These are phyloP conservation scores for Phaseolus coccineus DNA, from an alignment of 331 rosid species.

Conservation along the genomic window DNA sequence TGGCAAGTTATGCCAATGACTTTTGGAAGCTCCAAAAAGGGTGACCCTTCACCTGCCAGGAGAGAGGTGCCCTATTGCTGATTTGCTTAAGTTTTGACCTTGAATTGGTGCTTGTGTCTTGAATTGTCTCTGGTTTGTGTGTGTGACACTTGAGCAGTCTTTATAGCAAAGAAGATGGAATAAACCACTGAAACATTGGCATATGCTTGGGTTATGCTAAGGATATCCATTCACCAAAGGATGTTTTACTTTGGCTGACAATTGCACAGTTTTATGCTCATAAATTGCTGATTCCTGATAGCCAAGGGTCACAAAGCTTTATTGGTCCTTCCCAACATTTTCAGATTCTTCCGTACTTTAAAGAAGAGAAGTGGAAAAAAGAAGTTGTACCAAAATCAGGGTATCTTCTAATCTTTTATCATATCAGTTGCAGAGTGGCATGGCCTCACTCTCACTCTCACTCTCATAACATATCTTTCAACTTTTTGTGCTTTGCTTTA, in stretches of 20 bases:
- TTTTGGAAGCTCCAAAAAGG: not conserved
- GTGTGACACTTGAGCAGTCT: slow-evolving; percentile 16
- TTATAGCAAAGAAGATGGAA: slow-evolving; percentile 47
- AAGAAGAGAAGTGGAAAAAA: slow-evolving; percentile 46
- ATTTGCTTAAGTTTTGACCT: slow-evolving; percentile 49
- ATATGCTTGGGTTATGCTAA: slow-evolving; percentile 53
- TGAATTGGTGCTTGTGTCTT: slow-evolving; percentile 17
- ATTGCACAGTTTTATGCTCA: slow-evolving; percentile 22
- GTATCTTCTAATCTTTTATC: slow-evolving; percentile 5
- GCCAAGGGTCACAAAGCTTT: slow-evolving; percentile 24
- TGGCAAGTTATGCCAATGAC: slow-evolving; percentile 49
- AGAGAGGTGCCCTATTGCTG: slow-evolving; percentile 60
- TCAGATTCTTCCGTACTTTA: slow-evolving; percentile 38
- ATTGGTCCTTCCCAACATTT: slow-evolving; percentile 15
- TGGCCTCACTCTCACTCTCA: not conserved
- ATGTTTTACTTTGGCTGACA: slow-evolving; percentile 29
- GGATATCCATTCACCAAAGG: slow-evolving; percentile 41
- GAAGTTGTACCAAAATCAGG: slow-evolving; percentile 37
- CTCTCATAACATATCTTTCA: slow-evolving; percentile 17
- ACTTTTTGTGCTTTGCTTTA: slow-evolving; percentile 29
- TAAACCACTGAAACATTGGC: slow-evolving; percentile 56
- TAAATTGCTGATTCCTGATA: slow-evolving; percentile 35
- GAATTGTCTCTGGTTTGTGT: slow-evolving; percentile 31
- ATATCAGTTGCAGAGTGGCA: slow-evolving; percentile 10
- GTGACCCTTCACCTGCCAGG: slow-evolving; percentile 48